Conservation (phyloP, 2,329 filamentous ascomycete genomes). For the Fusarium heterosporum region DNA sequence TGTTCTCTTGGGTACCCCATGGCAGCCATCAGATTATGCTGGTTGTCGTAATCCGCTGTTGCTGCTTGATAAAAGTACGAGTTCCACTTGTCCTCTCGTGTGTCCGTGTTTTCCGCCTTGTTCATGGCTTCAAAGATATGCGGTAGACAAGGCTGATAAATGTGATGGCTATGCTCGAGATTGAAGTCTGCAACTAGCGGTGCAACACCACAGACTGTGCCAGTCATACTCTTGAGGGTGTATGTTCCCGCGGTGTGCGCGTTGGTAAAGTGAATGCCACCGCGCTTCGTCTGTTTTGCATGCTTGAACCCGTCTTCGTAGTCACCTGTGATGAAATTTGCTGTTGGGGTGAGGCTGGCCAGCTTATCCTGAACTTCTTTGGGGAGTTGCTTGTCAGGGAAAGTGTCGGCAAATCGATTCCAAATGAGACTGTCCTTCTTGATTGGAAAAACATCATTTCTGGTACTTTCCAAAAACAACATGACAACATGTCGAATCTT, state of each 20-base stretch:
- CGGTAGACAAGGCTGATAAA: slow-evolving; percentile 60
- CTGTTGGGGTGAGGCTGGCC: slow-evolving; percentile 48
- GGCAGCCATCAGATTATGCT: slow-evolving; percentile 47
- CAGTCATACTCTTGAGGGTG: slow-evolving; percentile 58
- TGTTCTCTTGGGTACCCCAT: slow-evolving; percentile 49
- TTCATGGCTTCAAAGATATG: slow-evolving; percentile 54
- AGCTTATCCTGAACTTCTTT: slow-evolving; percentile 47
- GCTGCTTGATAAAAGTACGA: slow-evolving; percentile 52
- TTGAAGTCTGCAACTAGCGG: slow-evolving; percentile 58
- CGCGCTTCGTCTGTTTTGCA: slow-evolving; percentile 40
- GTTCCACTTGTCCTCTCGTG: slow-evolving; percentile 47
- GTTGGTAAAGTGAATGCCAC: slow-evolving; percentile 56
- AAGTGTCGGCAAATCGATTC: slow-evolving; percentile 51
- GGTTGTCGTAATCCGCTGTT: slow-evolving; percentile 51
- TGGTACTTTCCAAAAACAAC: slow-evolving; percentile 59
- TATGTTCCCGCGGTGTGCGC: slow-evolving; percentile 58
- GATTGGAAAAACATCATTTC: slow-evolving; percentile 59
- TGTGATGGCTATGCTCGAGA: slow-evolving; percentile 54
- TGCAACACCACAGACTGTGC: slow-evolving; percentile 56
- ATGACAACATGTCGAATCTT: slow-evolving; percentile 58
- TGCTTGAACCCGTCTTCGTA: slow-evolving; percentile 52
- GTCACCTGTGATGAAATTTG: slow-evolving; percentile 52
- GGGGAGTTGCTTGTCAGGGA: slow-evolving; percentile 50
- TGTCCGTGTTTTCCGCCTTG: slow-evolving; percentile 27
- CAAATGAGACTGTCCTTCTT: slow-evolving; percentile 56